phyloP scores from a whole-genome alignment of 2,329 filamentous ascomycete species.

The Neonectria neomacrospora region DNA sequence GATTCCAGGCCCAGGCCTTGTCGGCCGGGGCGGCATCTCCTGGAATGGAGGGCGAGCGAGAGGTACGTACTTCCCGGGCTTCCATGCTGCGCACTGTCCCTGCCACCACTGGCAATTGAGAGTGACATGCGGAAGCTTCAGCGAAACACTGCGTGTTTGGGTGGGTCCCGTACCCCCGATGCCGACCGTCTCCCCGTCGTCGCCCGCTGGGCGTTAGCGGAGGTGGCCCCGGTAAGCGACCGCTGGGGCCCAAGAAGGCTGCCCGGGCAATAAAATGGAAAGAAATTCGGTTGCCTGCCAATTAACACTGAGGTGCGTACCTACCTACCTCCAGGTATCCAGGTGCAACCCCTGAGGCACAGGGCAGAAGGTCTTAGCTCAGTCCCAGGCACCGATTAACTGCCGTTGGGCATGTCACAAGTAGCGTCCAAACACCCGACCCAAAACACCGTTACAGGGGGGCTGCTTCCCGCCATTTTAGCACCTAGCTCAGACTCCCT shows the following conservation, averaged over 20 bases:
- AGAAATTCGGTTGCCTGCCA: background rate
- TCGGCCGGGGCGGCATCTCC: conserved; percentile 34
- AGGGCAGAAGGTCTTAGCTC: background rate
- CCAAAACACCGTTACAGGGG: conserved; percentile 33
- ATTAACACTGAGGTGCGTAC: background rate
- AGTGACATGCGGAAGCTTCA: conserved; percentile 1
- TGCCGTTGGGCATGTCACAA: conserved; percentile 35
- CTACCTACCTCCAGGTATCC: background rate
- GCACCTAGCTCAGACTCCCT: conserved; percentile 32
- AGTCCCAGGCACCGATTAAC: background rate
- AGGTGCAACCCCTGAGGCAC: background rate
- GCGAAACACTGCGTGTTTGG: background rate
- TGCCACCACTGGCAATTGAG: background rate
- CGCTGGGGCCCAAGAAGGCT: conserved; percentile 7
- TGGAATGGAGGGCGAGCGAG: conserved; percentile 6
- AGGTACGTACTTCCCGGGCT: conserved; percentile 33
- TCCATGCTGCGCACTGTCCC: background rate
- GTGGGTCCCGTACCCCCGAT: conserved; percentile 17
- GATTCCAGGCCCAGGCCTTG: conserved; percentile 37
- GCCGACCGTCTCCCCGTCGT: conserved; percentile 6
- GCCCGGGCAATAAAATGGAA: no score
- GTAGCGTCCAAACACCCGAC: conserved; percentile 19
- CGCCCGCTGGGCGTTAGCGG: conserved; percentile 3
- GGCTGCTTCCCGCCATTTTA: conserved; percentile 31
- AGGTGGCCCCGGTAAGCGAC: conserved; percentile 22